Evolutionary conservation across 495 filamentous ascomycete genomes (phyloP).

Genomic region (Trichocladium antarcticum): DNA sequence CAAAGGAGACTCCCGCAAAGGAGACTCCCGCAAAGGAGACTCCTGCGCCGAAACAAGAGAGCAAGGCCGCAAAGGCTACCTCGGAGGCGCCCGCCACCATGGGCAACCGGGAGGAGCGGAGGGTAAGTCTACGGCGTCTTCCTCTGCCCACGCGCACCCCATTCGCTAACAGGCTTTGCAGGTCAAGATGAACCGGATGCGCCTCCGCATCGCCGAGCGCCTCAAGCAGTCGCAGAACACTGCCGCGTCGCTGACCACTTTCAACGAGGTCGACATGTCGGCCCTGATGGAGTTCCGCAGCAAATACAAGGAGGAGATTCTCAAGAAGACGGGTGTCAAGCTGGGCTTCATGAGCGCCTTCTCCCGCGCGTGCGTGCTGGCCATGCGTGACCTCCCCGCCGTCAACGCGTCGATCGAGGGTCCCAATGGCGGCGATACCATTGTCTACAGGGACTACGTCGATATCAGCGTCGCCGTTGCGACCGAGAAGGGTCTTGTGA

Average conservation of each 20-base stretch:
- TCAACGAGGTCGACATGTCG: slow-evolving; percentile 99
- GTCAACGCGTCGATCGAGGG: slow-evolving; percentile 98
- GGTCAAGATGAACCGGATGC: slow-evolving; percentile 99
- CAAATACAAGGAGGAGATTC: slow-evolving; percentile 86
- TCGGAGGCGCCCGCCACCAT: slow-evolving; percentile 36
- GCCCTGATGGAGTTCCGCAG: slow-evolving; percentile 94
- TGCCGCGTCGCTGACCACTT: slow-evolving; percentile 91
- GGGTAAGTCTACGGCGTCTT: slow-evolving; percentile 43
- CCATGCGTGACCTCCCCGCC: slow-evolving; percentile 89
- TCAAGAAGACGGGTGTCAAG: slow-evolving; percentile 95
- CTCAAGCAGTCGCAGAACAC: slow-evolving; percentile 99
- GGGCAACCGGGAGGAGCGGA: slow-evolving; percentile 77
- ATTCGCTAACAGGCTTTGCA: slow-evolving; percentile 20
- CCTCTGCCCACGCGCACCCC: neutral
- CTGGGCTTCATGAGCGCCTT: slow-evolving; percentile 99
- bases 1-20: too few relatives aligned
- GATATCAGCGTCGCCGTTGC: slow-evolving; percentile 96
- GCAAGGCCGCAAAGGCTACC: slow-evolving; percentile 35
- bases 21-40: too few relatives aligned
- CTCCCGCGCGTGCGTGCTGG: slow-evolving; percentile 78
- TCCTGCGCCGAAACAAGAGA: slow-evolving; percentile 32
- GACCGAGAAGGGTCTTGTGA: slow-evolving; percentile 94
- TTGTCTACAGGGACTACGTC: slow-evolving; percentile 96
- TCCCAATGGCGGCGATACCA: slow-evolving; percentile 87
- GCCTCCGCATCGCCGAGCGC: slow-evolving; percentile 89